A percentile compares a stretch with the other conserved stretches of the same genome.
Evolutionary conservation across 163 green algal species (phyloP).

Genomic region (Smithsoniella earleae): DNA sequence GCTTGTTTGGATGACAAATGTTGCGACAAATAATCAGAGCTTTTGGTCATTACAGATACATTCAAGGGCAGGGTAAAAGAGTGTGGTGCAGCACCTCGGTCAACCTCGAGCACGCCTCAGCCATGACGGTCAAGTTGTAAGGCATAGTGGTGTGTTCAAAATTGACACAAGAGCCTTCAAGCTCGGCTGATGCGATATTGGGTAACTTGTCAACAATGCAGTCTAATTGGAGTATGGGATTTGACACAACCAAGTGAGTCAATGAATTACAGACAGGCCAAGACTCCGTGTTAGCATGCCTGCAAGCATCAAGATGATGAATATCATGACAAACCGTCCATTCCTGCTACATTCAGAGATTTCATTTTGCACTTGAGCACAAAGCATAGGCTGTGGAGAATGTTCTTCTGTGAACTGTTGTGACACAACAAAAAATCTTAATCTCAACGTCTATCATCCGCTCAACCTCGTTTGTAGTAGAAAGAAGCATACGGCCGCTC

Average conservation of each 20-base stretch:
- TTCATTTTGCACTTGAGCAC: no score
- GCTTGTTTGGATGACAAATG: no score
- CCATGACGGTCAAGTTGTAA: not conserved
- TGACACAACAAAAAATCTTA: no score
- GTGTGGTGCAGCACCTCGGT: not conserved
- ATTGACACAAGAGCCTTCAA: not conserved
- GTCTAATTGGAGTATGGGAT: constrained; percentile 6
- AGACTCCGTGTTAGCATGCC: not conserved
- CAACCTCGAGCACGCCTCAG: not conserved
- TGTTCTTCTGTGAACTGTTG: no score
- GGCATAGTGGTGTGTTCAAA: constrained; percentile 20
- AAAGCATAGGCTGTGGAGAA: no score
- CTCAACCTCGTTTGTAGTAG: no score
- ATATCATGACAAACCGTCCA: no score
- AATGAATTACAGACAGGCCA: constrained; percentile 15
- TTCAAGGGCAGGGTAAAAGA: no score
- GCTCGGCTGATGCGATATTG: constrained; percentile 4
- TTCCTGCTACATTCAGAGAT: no score
- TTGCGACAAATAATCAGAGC: no score
- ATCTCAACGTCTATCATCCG: no score
- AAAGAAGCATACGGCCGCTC: constrained; percentile 23
- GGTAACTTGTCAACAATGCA: constrained; percentile 9
- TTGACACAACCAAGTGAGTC: constrained; percentile 10
- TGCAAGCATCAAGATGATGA: not conserved
- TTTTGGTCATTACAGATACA: no score